Base-by-base conservation (phyloP, 768 basidiomycete genomes). In the Crucibulum laeve region DNA sequence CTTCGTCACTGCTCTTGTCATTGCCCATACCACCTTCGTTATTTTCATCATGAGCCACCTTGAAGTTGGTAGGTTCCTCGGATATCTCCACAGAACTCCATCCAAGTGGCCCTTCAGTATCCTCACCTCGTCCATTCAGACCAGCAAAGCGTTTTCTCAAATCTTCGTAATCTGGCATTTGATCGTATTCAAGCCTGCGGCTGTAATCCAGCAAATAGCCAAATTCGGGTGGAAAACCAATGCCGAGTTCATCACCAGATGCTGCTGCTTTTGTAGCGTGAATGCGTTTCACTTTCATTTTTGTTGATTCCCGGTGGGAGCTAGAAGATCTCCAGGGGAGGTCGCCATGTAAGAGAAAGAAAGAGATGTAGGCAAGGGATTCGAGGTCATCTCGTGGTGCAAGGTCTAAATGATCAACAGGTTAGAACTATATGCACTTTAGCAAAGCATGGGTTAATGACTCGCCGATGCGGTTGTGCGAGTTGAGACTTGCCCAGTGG, bases 341-440 rank as follows among this genome's bases (percentile, higher is more conserved):
- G 5, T 64, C 65, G 25, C 79, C 77, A 11, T 74, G 71, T 4
- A 80, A 61, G 53, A 81, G 77, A 53, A 77, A 79, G 22, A 80
- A 65, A 37, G 76, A 65, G 61, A 73, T 68, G 52, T 76, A 74
- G 3, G 78, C 75, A 17, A 81, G 60, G 1, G 74, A 73, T 59
- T 81, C 78, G 38, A 81, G 61, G 53, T 80, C 79, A 50, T 81
- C 79, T 26, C 76, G 76, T 2, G 56, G 59, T 24, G 51, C 43
- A 32, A 60, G 53, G 28, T 55, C 57, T 59, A 43, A 18, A 43
- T n/a, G n/a, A n/a, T n/a, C n/a, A n/a, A n/a, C n/a, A 39, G 15
- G n/a, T 14, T 15, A 17, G 5, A 24, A 17, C 22, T 24, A n/a
- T 15, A 15, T 17, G 6, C 11, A 13, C 18, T n/a, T n/a, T 13